A percentile compares a stretch with the other conserved stretches of the same genome.
Evolutionary conservation across 1,284 basidiomycete species (phyloP).

Genomic region (Singerocomus inundabilis): DNA sequence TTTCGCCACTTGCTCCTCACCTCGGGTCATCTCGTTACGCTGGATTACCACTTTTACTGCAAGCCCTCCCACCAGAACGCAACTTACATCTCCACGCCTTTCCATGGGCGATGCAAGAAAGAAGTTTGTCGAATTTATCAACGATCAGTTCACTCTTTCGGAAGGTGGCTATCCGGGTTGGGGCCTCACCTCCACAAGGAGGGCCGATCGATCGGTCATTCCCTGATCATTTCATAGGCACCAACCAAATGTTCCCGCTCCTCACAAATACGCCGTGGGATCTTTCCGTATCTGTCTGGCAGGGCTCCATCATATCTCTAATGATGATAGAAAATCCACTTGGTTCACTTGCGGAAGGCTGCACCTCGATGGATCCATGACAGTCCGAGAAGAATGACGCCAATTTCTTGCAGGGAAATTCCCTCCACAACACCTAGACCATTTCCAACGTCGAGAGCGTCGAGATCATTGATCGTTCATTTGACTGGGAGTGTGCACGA

Average conservation of each 20-base stretch:
- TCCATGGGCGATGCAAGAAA: background rate
- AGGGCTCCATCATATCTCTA: too few species aligned
- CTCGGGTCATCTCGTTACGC: too few species aligned
- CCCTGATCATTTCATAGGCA: too few species aligned
- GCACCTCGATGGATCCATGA: too few species aligned
- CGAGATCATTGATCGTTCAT: background rate
- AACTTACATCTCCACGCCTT: background rate
- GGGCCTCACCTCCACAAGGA: background rate
- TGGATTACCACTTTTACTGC: background rate
- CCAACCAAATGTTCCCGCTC: too few species aligned
- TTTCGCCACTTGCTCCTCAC: too few species aligned
- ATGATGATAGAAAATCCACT: too few species aligned
- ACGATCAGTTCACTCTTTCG: conserved; percentile 23
- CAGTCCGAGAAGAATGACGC: too few species aligned
- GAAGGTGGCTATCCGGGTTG: background rate
- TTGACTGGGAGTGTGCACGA: background rate
- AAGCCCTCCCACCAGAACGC: conserved; percentile 6
- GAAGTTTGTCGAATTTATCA: conserved; percentile 32
- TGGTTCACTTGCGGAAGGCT: background rate
- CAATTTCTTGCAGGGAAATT: too few species aligned
- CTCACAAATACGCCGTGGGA: too few species aligned
- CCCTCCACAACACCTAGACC: too few species aligned
- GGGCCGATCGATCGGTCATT: background rate
- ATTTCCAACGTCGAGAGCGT: conserved; percentile 11
- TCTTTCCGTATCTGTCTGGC: too few species aligned